Evolutionary conservation across 2,329 filamentous ascomycete genomes (phyloP), one percentile per base, ranked within the genome.

Genomic region (Trichothecium sympodiale): DNA sequence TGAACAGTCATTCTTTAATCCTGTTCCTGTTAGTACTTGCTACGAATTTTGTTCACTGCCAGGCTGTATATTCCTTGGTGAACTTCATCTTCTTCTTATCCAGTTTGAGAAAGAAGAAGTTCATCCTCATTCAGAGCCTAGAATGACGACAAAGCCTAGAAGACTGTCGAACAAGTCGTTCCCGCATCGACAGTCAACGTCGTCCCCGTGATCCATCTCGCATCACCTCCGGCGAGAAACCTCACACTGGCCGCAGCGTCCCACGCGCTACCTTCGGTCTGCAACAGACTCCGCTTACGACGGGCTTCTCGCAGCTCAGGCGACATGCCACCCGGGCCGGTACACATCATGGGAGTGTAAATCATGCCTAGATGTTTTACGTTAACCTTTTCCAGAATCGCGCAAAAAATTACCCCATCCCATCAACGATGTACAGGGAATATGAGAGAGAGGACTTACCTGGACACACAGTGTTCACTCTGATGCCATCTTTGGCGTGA

Each of bases 391-490:
- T n/a, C n/a, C n/a, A n/a, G n/a, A n/a, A n/a, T n/a, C n/a, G n/a
- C n/a, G n/a, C n/a, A n/a, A n/a, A n/a, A n/a, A n/a, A n/a, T n/a
- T n/a, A n/a, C n/a, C n/a, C n/a, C n/a, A n/a, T n/a, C n/a, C n/a
- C n/a, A n/a, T n/a, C n/a, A n/a, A n/a, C n/a, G n/a, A 13, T 15
- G 28, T 23, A 32, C 32, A 34, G 18, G 16, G 25, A 14, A n/a
- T 33, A 7, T 18, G 18, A 33, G 3, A 17, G 10, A 17, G 32
- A 15, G 7, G 12, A 38, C 39, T 39, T 43, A 47, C 61, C 64
- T 4, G 65, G 64, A 41, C 62, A 66, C 1, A 70, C 64, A 16
- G 65, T 69, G 31, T 70, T 70, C 2, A 69, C 65, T 5, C 65
- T 51, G 14, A 70, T 65, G 4, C 60, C 59, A 2, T 65, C 54